Base-by-base conservation (phyloP, 768 basidiomycete species). In the Amanita fuliginea region DNA sequence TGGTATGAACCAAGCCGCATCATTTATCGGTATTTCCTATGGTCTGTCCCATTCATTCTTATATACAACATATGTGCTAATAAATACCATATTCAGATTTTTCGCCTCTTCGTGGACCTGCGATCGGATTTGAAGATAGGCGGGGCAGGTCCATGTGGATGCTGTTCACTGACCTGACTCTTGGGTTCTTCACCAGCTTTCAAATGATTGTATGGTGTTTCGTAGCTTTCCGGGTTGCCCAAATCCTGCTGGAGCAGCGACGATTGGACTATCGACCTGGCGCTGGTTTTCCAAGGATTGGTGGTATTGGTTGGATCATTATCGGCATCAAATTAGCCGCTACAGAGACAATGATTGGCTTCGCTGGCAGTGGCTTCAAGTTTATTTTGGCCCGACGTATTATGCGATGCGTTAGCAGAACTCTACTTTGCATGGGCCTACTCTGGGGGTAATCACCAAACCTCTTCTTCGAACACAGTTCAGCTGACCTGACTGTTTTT, bases 221-320 rank as follows among this genome's bases (percentile, higher is more conserved):
- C 49, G 65, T 77, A 0, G 79, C 81, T 62, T 73, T 73, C 55
- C 80, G 81, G 19, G 67, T 88, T 22, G 57, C 70, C 28, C 70
- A 61, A 22, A 76, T 73, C 21, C 57, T 80, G 42, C 33, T 77
- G 8, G 66, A 75, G 46, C 75, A 78, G 57, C 74, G 75, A 14
- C 64, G 64, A 6, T 75, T 81, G 45, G 78, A 83, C 51, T 60
- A 62, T 1, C 58, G 67, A 6, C 63, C 64, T 9, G 65, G 66
- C 40, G 72, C 76, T 51, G 66, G 72, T 47, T 61, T 65, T 0
- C 74, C 79, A 59, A 61, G 76, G 16, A 66, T 81, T 55, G 74
- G 70, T 51, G 87, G 86, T 8, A 73, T 77, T 8, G 76, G 69
- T 14, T 89, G 84, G 85, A 69, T 87, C 40, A 65, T 73, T n/a